These are phyloP conservation scores for Metschnikowia peoriensis DNA, from an alignment of 805 yeast genomes.

Conservation along the genomic window DNA sequence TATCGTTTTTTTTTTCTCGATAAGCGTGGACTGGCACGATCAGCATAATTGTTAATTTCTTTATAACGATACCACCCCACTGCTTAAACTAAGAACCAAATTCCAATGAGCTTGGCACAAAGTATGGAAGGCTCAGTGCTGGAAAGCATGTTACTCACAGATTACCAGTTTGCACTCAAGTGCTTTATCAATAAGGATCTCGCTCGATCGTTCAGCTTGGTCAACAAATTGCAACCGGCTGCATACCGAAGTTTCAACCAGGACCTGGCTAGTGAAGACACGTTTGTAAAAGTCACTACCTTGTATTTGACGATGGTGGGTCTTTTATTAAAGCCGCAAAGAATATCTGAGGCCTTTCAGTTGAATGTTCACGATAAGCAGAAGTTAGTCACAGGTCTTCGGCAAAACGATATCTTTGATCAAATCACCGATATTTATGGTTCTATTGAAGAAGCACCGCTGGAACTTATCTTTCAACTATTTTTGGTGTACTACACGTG, in stretches of 20 bases:
- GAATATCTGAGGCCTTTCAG: conserved; percentile 3
- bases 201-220: conserved; percentile 29
- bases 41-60: too few species aligned
- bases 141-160: conserved; percentile 12
- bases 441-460: conserved; percentile 25
- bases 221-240: conserved; percentile 22
- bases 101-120: not conserved
- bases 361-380: conserved; percentile 9
- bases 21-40: too few species aligned
- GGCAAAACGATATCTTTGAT: conserved; percentile 19
- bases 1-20: too few species aligned
- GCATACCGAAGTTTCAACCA: conserved; percentile 22
- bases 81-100: too few species aligned
- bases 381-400: conserved; percentile 16
- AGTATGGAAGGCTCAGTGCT: conserved; percentile 14
- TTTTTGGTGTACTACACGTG: conserved; percentile 31
- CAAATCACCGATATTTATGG: conserved; percentile 22
- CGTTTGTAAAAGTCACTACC: conserved; percentile 34
- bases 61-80: too few species aligned
- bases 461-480: conserved; percentile 33
- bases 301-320: conserved; percentile 39
- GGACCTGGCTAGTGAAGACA: conserved; percentile 25
- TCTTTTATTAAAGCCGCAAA: conserved; percentile 14
- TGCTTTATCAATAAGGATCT: conserved; percentile 39
- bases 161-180: conserved; percentile 37